Evolutionary conservation across 768 basidiomycete species (phyloP).

Genomic region (Mycena rosella): DNA sequence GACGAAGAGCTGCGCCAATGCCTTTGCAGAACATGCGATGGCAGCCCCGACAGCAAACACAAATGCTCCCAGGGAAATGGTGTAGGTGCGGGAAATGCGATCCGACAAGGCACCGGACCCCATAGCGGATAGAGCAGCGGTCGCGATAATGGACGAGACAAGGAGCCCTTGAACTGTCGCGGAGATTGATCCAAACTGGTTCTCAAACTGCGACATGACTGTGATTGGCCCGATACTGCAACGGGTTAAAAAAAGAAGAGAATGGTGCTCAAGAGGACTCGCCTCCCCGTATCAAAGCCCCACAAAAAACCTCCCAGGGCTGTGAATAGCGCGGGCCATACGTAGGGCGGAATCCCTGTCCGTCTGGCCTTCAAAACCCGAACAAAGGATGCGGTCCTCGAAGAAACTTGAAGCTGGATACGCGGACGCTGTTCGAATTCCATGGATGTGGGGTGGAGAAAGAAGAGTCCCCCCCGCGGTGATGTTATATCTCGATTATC

Average conservation of each 20-base stretch:
- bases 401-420: constrained; percentile 25
- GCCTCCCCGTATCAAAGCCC: constrained; percentile 49
- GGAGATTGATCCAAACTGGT: constrained; percentile 51
- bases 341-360: constrained; percentile 36
- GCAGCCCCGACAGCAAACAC: constrained; percentile 56
- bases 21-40: constrained; percentile 52
- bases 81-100: constrained; percentile 59
- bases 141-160: constrained; percentile 58
- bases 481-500: too few relatives aligned
- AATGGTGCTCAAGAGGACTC: not conserved
- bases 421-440: constrained; percentile 28
- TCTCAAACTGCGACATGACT: constrained; percentile 59
- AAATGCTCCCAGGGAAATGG: constrained; percentile 58
- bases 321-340: constrained; percentile 47
- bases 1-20: constrained; percentile 55
- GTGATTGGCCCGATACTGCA: constrained; percentile 54
- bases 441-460: constrained; percentile 1
- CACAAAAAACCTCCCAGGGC: constrained; percentile 50
- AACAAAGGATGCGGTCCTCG: constrained; percentile 16
- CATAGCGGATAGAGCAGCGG: constrained; percentile 54
- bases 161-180: constrained; percentile 57
- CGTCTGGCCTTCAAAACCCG: constrained; percentile 15
- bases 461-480: too few relatives aligned
- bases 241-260: not conserved
- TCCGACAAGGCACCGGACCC: constrained; percentile 60